Conservation (phyloP, 495 filamentous ascomycete genomes). For the Cladorrhinum samala region DNA sequence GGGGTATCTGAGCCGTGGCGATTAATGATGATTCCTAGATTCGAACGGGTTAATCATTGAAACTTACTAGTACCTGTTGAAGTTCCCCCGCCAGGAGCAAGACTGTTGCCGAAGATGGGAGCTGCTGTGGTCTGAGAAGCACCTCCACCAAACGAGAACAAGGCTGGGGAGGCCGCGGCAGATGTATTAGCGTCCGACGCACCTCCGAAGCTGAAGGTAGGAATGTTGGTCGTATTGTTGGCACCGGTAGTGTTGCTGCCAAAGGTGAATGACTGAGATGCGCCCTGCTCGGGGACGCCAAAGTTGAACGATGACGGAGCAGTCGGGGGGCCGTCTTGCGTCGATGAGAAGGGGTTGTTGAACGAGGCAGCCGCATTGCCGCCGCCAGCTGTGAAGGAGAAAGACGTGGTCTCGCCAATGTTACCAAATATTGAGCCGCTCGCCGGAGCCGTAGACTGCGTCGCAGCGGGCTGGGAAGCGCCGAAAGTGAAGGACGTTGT, state of each 20-base stretch:
- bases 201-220: conserved; percentile 29
- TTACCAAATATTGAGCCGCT: conserved; percentile 19
- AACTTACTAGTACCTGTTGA: conserved; percentile 42
- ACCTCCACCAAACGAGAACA: conserved; percentile 13
- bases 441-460: conserved; percentile 9
- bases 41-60: not conserved
- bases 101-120: conserved; percentile 24
- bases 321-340: conserved; percentile 20
- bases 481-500: conserved; percentile 1
- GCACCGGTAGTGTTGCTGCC: conserved; percentile 9
- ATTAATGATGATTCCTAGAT: conserved; percentile 24
- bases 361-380: conserved; percentile 20
- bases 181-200: conserved; percentile 13
- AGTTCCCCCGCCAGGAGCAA: conserved; percentile 34
- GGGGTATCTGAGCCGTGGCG: conserved; percentile 32
- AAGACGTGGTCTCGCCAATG: conserved; percentile 19
- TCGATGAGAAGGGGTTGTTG: conserved; percentile 37
- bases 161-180: conserved; percentile 3
- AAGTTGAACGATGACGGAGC: conserved; percentile 35
- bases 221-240: conserved; percentile 7
- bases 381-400: conserved; percentile 36
- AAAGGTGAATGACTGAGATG: conserved; percentile 24
- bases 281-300: conserved; percentile 20
- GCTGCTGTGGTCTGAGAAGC: conserved; percentile 18
- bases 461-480: conserved; percentile 22